Evolutionary conservation across 805 yeast species (phyloP), one percentile per base, ranked within the genome.

Genomic region (Cyberlindnera xylosilytica): DNA sequence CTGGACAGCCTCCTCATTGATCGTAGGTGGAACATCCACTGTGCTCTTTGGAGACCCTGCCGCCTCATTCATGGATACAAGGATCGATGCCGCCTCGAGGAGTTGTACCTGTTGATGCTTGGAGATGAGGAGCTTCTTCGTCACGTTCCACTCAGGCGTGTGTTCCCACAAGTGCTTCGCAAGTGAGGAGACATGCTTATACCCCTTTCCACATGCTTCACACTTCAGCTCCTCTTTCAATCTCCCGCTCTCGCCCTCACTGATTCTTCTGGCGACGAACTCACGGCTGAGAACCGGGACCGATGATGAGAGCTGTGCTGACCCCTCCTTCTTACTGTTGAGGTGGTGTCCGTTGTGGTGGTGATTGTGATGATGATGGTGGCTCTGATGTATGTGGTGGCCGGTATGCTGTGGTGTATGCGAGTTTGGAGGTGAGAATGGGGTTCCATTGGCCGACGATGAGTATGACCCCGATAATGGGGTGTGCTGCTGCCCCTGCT

Each of bases 111-210:
- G 57, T 33, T 55, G 60, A 35, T 55, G 60, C 29, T 55, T 55
- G 2, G 60, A 81, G 28, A 88, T 86, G 28, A 83, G 68, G 41
- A 87, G 68, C 60, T 84, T 85, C 52, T 86, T 83, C 4, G 96
- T 88, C 60, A 83, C 82, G 55, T 80, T 85, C 96, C 96, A 87
- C 59, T 88, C 96, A 0, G 96, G 95, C 0, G 96, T 87, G 61
- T 87, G 96, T 58, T 87, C 96, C 96, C 96, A 87, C 30, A 87
- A 65, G 64, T 87, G 95, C 62, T 87, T 87, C 3, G 95, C 93
- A 46, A 87, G 71, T n/a, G 90, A 82, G 1, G 89, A 81, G 6
- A 87, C 83, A 65, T 87, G 96, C 60, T 87, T 88, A 61, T 87
- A 87, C 18, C 93, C 95, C 62, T 87, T 87, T 3, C 96, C 96